Evolutionary conservation across 257 asterid species (phyloP).

Genomic region (Forsythia suspensa): DNA sequence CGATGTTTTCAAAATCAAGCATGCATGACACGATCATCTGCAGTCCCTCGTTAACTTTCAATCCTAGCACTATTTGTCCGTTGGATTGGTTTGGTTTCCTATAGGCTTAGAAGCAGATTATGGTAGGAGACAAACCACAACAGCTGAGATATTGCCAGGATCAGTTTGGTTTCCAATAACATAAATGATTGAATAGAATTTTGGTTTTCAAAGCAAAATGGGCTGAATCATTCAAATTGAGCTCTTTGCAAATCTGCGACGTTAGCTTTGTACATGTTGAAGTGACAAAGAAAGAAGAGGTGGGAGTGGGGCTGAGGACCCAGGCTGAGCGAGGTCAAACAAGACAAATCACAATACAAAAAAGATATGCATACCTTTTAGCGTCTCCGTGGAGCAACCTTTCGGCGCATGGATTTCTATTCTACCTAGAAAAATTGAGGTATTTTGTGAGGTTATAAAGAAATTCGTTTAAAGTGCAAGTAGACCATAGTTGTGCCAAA

Average conservation of each 20-base stretch:
- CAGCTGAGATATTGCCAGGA: slow-evolving; percentile 1
- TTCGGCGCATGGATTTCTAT: slow-evolving; percentile 85
- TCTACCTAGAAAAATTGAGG: slow-evolving; percentile 59
- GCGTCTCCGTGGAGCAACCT: slow-evolving; percentile 96
- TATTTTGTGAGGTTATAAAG: slow-evolving; percentile 22
- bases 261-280: background rate
- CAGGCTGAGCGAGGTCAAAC: background rate
- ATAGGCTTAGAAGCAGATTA: slow-evolving; percentile 6
- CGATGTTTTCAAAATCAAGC: background rate
- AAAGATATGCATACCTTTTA: slow-evolving; percentile 66
- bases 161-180: background rate
- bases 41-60: background rate
- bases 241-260: too few species aligned
- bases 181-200: background rate
- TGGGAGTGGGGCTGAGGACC: background rate
- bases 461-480: slow-evolving; percentile 10
- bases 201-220: background rate
- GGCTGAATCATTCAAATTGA: background rate
- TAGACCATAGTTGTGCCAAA: slow-evolving; percentile 22
- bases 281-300: background rate
- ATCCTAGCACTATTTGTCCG: background rate
- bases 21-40: background rate
- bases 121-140: slow-evolving; percentile 11
- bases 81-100: slow-evolving; percentile 6
- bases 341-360: slow-evolving; percentile 4